phyloP scores from a whole-genome alignment of 176 grass and related monocot species.

The Elymus sibiricus region DNA sequence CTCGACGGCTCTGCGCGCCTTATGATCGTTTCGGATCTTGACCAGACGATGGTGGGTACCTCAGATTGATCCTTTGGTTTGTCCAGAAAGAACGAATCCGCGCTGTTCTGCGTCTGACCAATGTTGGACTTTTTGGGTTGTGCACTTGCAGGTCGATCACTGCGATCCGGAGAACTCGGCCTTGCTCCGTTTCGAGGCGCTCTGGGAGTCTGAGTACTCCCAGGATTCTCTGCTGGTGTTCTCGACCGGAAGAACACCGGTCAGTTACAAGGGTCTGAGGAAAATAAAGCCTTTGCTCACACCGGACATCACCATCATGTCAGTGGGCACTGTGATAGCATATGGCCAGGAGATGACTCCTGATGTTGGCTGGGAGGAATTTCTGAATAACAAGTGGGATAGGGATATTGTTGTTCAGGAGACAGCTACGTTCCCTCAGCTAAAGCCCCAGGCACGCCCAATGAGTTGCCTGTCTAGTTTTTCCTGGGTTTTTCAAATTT shows the following conservation, averaged over 20 bases:
- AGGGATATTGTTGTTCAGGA: slow-evolving; percentile 75
- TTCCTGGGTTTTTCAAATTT: not conserved
- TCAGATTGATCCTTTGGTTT: not conserved
- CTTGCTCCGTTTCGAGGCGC: slow-evolving; percentile 69
- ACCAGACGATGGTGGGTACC: slow-evolving; percentile 63
- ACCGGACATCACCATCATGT: slow-evolving; percentile 92
- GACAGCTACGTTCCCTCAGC: slow-evolving; percentile 55
- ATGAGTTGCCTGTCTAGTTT: slow-evolving; percentile 4
- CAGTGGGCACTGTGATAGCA: slow-evolving; percentile 87
- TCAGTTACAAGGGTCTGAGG: slow-evolving; percentile 71
- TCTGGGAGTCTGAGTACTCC: slow-evolving; percentile 73
- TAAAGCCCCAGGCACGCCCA: slow-evolving; percentile 63
- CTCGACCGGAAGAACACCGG: slow-evolving; percentile 73
- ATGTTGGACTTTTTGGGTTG: not conserved
- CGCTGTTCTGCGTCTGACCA: not conserved
- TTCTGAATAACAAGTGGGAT: slow-evolving; percentile 78
- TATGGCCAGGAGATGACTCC: slow-evolving; percentile 86
- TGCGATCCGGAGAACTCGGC: slow-evolving; percentile 58
- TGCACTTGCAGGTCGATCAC: slow-evolving; percentile 65
- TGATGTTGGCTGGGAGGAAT: slow-evolving; percentile 68
- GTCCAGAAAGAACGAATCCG: not conserved
- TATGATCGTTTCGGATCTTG: slow-evolving; percentile 84
- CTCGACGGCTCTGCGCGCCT: slow-evolving; percentile 58
- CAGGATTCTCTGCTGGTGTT: slow-evolving; percentile 79
- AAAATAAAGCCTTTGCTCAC: slow-evolving; percentile 78